phyloP scores from a whole-genome alignment of 805 yeast genomes.

The Nakazawaea ishiwadae region DNA sequence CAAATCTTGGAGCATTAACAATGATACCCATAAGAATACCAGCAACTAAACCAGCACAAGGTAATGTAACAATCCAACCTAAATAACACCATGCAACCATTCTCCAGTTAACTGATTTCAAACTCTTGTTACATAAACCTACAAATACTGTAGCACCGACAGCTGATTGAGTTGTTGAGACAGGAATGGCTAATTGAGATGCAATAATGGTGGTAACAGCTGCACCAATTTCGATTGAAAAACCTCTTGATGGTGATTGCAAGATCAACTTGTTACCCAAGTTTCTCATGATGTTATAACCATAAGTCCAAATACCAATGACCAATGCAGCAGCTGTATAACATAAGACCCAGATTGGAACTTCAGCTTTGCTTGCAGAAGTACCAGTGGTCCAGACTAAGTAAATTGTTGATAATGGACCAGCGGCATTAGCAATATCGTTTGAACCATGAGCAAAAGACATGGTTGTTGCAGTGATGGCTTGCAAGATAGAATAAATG shows the following conservation, averaged over 20 bases:
- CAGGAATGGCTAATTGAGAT: slow-evolving; percentile 65
- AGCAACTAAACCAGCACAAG: slow-evolving; percentile 68
- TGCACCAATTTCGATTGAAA: slow-evolving; percentile 72
- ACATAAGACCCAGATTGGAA: slow-evolving; percentile 69
- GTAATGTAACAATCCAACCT: slow-evolving; percentile 73
- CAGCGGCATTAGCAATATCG: slow-evolving; percentile 75
- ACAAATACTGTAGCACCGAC: slow-evolving; percentile 76
- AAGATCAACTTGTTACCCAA: slow-evolving; percentile 71
- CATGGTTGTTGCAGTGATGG: slow-evolving; percentile 72
- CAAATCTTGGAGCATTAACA: slow-evolving; percentile 55
- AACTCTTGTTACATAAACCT: slow-evolving; percentile 65
- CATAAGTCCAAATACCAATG: slow-evolving; percentile 66
- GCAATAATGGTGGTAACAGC: slow-evolving; percentile 75
- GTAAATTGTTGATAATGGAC: slow-evolving; percentile 67
- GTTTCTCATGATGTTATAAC: slow-evolving; percentile 64
- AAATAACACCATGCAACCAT: slow-evolving; percentile 66
- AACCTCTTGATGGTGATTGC: slow-evolving; percentile 78
- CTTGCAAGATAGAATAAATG: slow-evolving; percentile 63
- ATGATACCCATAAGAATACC: slow-evolving; percentile 63
- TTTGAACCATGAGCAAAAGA: slow-evolving; percentile 82
- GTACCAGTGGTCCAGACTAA: slow-evolving; percentile 52
- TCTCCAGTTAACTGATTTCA: slow-evolving; percentile 69
- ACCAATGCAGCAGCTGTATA: slow-evolving; percentile 65
- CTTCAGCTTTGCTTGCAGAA: slow-evolving; percentile 43
- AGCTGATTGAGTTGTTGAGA: slow-evolving; percentile 75